Conservation (phyloP, 345 rosid species). For the Rhodomyrtus tomentosa region DNA sequence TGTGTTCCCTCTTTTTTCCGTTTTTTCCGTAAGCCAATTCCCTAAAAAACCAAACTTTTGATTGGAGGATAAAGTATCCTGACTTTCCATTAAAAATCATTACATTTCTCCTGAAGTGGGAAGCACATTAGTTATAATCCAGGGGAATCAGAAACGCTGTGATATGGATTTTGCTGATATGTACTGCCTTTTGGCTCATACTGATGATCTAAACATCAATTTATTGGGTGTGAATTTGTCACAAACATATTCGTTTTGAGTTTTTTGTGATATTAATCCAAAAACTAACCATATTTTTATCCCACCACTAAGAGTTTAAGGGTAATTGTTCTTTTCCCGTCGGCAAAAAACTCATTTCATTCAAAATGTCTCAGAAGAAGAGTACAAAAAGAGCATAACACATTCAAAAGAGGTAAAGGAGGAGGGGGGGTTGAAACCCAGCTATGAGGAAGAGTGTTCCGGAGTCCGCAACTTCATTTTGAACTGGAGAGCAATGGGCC, state of each 20-base stretch:
- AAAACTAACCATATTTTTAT: background rate
- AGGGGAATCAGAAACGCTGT: background rate
- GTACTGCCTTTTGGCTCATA: background rate
- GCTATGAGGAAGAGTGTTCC: too few relatives aligned
- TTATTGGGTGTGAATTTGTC: too few relatives aligned
- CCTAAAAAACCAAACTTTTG: background rate
- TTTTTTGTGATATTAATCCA: too few relatives aligned
- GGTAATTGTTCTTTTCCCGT: too few relatives aligned
- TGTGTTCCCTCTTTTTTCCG: background rate
- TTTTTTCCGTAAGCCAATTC: background rate
- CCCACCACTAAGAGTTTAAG: slow-evolving; percentile 12
- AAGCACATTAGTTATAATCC: background rate
- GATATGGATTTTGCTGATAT: background rate
- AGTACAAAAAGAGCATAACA: too few relatives aligned
- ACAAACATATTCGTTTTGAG: too few relatives aligned
- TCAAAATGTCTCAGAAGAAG: too few relatives aligned
- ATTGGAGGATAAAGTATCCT: background rate
- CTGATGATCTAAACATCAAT: background rate
- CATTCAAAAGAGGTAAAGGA: too few relatives aligned
- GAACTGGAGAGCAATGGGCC: too few relatives aligned
- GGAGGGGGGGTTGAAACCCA: too few relatives aligned
- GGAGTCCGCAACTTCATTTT: too few relatives aligned
- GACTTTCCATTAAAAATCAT: background rate
- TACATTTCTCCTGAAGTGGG: background rate
- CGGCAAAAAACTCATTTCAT: too few relatives aligned